phyloP scores from a whole-genome alignment of 768 basidiomycete genomes.

The Termitomyces eurrhizus region DNA sequence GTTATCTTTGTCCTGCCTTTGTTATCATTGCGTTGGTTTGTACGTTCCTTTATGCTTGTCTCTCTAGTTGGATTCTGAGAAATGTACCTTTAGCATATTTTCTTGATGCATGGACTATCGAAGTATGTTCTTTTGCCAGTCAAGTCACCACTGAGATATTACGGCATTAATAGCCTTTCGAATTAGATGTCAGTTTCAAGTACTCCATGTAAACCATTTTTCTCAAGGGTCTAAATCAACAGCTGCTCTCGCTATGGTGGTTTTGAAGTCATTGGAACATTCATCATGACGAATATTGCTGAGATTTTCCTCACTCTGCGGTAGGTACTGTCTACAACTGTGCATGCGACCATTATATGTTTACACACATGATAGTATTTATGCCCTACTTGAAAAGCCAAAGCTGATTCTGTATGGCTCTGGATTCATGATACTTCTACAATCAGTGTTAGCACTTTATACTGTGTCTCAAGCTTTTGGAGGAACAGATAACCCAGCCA shows the following conservation, averaged over 20 bases:
- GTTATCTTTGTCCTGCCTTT: conserved; percentile 14
- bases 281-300: not conserved
- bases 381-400: not conserved
- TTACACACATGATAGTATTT: not conserved
- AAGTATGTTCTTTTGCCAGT: not conserved
- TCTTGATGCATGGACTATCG: not conserved
- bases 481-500: not conserved
- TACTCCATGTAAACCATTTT: not conserved
- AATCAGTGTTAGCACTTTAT: conserved; percentile 9
- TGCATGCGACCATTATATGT: too few relatives aligned
- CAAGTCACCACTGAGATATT: too few relatives aligned
- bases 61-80: too few relatives aligned
- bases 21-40: conserved; percentile 14
- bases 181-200: conserved; percentile 1
- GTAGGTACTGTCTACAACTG: not conserved
- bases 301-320: conserved; percentile 8
- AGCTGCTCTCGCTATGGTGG: conserved; percentile 9
- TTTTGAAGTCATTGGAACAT: conserved; percentile 6
- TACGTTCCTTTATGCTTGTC: not conserved
- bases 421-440: not conserved
- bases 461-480: conserved; percentile 1
- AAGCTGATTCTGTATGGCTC: not conserved
- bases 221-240: not conserved
- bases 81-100: conserved; percentile 2
- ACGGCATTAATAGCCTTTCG: too few relatives aligned